Base-by-base conservation (phyloP, 352 stramenopile genomes). In the Globisporangium carolinianum region DNA sequence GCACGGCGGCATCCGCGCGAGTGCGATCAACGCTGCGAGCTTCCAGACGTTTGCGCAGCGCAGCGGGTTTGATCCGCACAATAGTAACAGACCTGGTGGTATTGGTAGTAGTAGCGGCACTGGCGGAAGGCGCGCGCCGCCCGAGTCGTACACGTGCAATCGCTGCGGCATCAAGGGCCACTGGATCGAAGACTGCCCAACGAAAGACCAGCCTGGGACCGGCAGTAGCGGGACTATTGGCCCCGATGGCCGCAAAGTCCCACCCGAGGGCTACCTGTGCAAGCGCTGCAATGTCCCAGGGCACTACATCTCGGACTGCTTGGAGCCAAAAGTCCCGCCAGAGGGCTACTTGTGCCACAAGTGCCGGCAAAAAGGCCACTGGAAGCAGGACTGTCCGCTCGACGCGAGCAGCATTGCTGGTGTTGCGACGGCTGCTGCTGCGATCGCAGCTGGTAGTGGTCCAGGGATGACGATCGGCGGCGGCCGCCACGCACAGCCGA, bases 61-160 rank as follows among this genome's bases (percentile, higher is more conserved):
- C 57, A 72, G 12, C 17, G 65, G 69, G 39, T 73, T 64, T 41
- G 64, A 55, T 51, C 24, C 24, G 7, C 38, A 62, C 32, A 38
- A 57, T 32, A 6, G 4, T 49, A 15, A 37, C 55, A 49, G 5
- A 17, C 41, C 41, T 41, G 53, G 65, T 12, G 43, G 55, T 15
- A 65, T 63, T 63, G 60, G 63, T 1, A 69, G 73, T 0, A 45
- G 46, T 2, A 65, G 63, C 61, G 60, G 63, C 0, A 69, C 72
- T 0, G 45, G 46, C 0, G 57, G 57, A 39, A 74, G 84, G 18
- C 76, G 84, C 35, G 69, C 81, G 45, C 84, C 84, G 6, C 84
- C 84, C 11, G 84, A 94, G 24, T 88, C 80, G 55, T 94, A 94
- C 72, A 94, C 82, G 18, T 94, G 84, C 75, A 94, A 94, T 51